Evolutionary conservation across 2,329 filamentous ascomycete species (phyloP).

Genomic region (Pseudocercospora crystallina): DNA sequence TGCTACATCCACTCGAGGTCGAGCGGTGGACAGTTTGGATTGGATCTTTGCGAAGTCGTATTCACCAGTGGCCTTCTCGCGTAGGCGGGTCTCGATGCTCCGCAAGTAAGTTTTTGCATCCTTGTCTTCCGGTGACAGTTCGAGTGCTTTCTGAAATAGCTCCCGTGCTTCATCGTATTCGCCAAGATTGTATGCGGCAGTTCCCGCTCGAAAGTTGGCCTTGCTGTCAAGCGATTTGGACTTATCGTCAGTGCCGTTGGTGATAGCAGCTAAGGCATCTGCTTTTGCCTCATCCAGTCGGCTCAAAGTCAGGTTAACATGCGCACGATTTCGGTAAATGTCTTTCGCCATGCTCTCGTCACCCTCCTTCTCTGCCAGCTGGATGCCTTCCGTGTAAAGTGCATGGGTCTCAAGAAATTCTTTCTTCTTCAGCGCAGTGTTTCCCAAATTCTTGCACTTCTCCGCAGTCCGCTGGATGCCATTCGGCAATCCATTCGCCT

Average conservation of each 20-base stretch:
- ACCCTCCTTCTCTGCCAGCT: neutral
- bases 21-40: slow-evolving; percentile 3
- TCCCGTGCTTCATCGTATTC: slow-evolving; percentile 16
- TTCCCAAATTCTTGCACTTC: slow-evolving; percentile 31
- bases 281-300: slow-evolving; percentile 14
- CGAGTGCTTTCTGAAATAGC: slow-evolving; percentile 9
- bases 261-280: slow-evolving; percentile 16
- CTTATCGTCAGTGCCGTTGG: slow-evolving; percentile 5
- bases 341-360: slow-evolving; percentile 2
- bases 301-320: slow-evolving; percentile 13
- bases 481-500: neutral
- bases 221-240: slow-evolving; percentile 19
- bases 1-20: slow-evolving; percentile 22
- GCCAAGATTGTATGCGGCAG: slow-evolving; percentile 26
- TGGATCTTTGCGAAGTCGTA: slow-evolving; percentile 27
- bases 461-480: slow-evolving; percentile 12
- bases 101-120: slow-evolving; percentile 12
- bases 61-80: slow-evolving; percentile 19
- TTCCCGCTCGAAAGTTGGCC: slow-evolving; percentile 28
- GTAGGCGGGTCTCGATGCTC: slow-evolving; percentile 16
- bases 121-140: slow-evolving; percentile 18
- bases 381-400: slow-evolving; percentile 26
- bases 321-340: slow-evolving; percentile 17
- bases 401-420: slow-evolving; percentile 21
- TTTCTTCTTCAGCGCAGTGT: slow-evolving; percentile 29